These are phyloP conservation scores for Xylariaceae sp. DNA, from an alignment of 2,329 filamentous ascomycete genomes.

Conservation along the genomic window DNA sequence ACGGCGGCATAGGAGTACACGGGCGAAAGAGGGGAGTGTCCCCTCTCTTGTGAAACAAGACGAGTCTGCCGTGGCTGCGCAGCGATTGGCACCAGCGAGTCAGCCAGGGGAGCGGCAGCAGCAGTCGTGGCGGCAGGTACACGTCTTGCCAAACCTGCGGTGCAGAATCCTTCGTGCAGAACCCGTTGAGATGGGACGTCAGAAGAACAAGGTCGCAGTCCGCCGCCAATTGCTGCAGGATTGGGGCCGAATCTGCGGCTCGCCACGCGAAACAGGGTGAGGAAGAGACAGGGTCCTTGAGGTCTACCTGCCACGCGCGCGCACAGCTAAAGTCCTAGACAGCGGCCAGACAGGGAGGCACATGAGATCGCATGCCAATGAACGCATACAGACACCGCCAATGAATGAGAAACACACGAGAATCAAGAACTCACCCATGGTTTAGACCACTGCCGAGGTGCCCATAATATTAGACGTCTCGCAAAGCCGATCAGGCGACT, in stretches of 20 bases:
- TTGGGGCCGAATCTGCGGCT: too few species aligned
- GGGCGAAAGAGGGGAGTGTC: slow-evolving; percentile 15
- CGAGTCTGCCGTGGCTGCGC: not conserved
- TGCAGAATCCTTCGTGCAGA: not conserved
- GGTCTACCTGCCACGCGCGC: too few species aligned
- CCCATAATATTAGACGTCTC: slow-evolving; percentile 23
- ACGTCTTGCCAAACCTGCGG: too few species aligned
- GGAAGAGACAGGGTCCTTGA: too few species aligned
- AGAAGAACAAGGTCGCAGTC: slow-evolving; percentile 1
- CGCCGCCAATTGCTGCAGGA: too few species aligned
- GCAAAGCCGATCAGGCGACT: too few species aligned
- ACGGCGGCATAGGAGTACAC: slow-evolving; percentile 16
- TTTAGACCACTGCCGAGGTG: slow-evolving; percentile 20
- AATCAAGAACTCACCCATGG: slow-evolving; percentile 26
- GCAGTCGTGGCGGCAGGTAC: not conserved
- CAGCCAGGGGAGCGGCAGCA: slow-evolving; percentile 8
- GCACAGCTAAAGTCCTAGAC: too few species aligned
- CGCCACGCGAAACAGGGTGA: too few species aligned
- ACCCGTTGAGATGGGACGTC: not conserved
- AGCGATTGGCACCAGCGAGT: slow-evolving; percentile 6
- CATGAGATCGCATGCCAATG: too few species aligned
- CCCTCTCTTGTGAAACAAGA: slow-evolving; percentile 30
- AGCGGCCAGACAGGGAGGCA: too few species aligned
- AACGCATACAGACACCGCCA: too few species aligned
- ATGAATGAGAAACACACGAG: too few species aligned